phyloP scores from a whole-genome alignment of 2,329 filamentous ascomycete genomes.

The Verticillium klebahnii region DNA sequence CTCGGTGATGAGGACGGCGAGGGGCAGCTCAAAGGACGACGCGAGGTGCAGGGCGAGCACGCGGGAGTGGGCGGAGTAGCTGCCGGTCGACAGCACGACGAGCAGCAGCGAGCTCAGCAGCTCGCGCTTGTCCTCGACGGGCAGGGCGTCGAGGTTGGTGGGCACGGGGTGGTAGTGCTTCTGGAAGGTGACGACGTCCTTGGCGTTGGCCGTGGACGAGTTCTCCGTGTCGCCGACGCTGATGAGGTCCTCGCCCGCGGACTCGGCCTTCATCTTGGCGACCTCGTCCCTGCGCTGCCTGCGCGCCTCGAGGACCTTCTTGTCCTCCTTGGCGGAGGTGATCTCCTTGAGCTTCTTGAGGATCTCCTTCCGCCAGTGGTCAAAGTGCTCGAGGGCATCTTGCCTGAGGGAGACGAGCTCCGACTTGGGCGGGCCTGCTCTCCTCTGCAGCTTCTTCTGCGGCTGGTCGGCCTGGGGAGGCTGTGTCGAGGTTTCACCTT shows the following conservation, averaged over 20 bases:
- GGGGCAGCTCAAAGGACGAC: conserved; percentile 60
- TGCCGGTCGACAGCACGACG: conserved; percentile 65
- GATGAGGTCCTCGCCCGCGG: conserved; percentile 31
- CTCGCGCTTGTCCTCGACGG: conserved; percentile 54
- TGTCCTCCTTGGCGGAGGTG: conserved; percentile 44
- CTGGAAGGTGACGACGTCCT: conserved; percentile 39
- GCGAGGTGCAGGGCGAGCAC: conserved; percentile 63
- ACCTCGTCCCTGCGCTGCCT: conserved; percentile 38
- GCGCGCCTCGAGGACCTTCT: conserved; percentile 41
- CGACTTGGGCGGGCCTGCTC: not conserved
- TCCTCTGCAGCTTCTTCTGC: not conserved
- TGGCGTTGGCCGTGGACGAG: conserved; percentile 20
- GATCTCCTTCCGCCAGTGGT: conserved; percentile 71
- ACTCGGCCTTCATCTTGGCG: conserved; percentile 28
- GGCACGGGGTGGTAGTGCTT: conserved; percentile 48
- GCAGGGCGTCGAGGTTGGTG: conserved; percentile 51
- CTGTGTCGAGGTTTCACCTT: conserved; percentile 16
- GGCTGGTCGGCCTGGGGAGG: conserved; percentile 10
- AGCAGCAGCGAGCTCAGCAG: conserved; percentile 67
- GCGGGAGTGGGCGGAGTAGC: conserved; percentile 71
- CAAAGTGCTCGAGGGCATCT: conserved; percentile 64
- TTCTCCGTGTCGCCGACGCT: conserved; percentile 28
- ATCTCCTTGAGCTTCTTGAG: conserved; percentile 68
- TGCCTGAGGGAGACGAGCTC: conserved; percentile 27
- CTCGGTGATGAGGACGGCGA: conserved; percentile 59